Conservation (phyloP, 331 rosid species). For the Pyrus hybrid region DNA sequence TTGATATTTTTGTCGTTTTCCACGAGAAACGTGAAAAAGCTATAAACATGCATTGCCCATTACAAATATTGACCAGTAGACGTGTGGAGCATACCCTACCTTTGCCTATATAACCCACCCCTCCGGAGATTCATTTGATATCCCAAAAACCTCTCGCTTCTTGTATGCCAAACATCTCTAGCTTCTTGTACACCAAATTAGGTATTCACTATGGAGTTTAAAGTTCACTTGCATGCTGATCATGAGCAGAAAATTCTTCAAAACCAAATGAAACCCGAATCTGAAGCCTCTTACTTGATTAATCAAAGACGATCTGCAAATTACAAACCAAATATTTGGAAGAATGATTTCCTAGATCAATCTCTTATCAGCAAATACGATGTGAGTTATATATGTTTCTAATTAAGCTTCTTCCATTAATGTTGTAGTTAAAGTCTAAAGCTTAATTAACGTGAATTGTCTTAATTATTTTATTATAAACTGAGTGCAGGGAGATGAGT, state of each 20-base stretch:
- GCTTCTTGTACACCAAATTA: neutral
- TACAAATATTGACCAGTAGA: too few relatives aligned
- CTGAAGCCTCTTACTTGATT: neutral
- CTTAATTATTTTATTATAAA: neutral
- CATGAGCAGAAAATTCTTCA: neutral
- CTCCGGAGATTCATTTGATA: neutral
- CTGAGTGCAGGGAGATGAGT: slow-evolving; percentile 32
- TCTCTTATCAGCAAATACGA: slow-evolving; percentile 32
- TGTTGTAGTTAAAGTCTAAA: too few relatives aligned
- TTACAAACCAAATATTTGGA: slow-evolving; percentile 54
- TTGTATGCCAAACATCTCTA: neutral
- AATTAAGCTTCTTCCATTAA: neutral
- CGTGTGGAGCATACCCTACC: neutral
- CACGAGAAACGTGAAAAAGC: neutral
- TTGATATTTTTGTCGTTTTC: too few relatives aligned
- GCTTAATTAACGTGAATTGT: too few relatives aligned
- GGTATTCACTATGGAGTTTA: neutral
- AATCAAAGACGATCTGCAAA: slow-evolving; percentile 39
- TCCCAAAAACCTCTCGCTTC: neutral
- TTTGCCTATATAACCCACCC: neutral
- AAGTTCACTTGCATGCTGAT: neutral
- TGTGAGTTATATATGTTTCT: neutral
- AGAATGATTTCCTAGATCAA: slow-evolving; percentile 20
- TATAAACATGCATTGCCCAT: neutral
- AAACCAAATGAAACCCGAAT: neutral